phyloP scores from a whole-genome alignment of 495 filamentous ascomycete genomes.

The Aspergillus indologenus region DNA sequence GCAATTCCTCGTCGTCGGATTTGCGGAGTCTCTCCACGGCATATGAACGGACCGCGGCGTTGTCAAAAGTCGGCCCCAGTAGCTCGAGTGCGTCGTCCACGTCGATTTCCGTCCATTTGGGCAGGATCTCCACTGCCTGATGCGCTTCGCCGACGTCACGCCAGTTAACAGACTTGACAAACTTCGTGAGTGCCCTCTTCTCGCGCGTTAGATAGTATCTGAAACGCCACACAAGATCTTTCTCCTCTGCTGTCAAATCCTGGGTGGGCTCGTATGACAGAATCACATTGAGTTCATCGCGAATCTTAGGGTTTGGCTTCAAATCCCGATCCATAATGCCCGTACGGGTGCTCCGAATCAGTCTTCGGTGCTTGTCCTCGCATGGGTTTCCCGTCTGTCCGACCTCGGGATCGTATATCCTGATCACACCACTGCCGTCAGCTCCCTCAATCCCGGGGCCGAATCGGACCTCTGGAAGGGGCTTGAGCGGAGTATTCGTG shows the following conservation, averaged over 20 bases:
- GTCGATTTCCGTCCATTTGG: constrained; percentile 96
- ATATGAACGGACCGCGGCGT: constrained; percentile 81
- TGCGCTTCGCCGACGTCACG: constrained; percentile 78
- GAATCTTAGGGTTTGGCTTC: constrained; percentile 93
- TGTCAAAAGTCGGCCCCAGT: constrained; percentile 87
- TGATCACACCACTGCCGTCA: constrained; percentile 57
- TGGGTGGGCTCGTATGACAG: constrained; percentile 92
- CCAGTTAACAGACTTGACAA: constrained; percentile 97
- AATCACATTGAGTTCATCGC: constrained; percentile 88
- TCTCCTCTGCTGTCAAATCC: constrained; percentile 80
- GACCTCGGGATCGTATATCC: constrained; percentile 92
- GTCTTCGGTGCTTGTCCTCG: constrained; percentile 88
- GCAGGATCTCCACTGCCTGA: constrained; percentile 83
- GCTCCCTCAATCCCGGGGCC: constrained; percentile 75
- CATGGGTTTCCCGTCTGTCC: constrained; percentile 86
- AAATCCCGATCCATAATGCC: constrained; percentile 88
- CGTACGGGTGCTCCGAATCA: constrained; percentile 90
- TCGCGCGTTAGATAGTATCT: constrained; percentile 88
- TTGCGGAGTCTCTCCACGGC: constrained; percentile 89
- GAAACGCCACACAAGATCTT: constrained; percentile 96
- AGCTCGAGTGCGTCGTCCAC: constrained; percentile 96
- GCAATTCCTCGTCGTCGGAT: constrained; percentile 88
- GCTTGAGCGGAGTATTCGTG: constrained; percentile 67
- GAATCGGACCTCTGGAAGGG: constrained; percentile 75
- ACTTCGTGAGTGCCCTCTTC: constrained; percentile 92